These are phyloP conservation scores for Metarhizium album DNA, from an alignment of 2,329 filamentous ascomycete species.

Conservation along the genomic window DNA sequence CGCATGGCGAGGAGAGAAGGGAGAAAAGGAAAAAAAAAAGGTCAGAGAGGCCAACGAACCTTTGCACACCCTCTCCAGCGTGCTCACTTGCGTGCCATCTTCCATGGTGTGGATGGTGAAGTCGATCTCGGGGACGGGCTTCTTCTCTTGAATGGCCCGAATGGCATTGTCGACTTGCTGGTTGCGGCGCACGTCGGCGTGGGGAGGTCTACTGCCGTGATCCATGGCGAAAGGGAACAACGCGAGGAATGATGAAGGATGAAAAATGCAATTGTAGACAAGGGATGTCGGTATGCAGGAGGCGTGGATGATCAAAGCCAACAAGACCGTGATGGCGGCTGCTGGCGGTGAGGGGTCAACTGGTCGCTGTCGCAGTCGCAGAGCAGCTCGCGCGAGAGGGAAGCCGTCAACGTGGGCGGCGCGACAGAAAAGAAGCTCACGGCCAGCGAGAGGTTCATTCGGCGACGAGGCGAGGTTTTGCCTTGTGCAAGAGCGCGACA, in stretches of 20 bases:
- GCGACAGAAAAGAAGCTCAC: conserved; percentile 6
- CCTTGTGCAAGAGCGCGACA: not conserved
- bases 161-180: conserved; percentile 77
- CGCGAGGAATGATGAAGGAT: not conserved
- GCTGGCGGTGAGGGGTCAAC: conserved; percentile 6
- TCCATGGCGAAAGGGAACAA: conserved; percentile 30
- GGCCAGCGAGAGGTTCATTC: conserved; percentile 7
- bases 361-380: too few relatives aligned
- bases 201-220: conserved; percentile 27
- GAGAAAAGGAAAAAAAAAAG: too few relatives aligned
- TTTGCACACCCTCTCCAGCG: conserved; percentile 94
- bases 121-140: conserved; percentile 92
- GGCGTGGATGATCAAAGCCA: not conserved
- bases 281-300: not conserved
- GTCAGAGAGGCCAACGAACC: conserved; percentile 44
- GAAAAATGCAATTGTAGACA: not conserved
- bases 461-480: not conserved
- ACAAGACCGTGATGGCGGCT: conserved; percentile 12
- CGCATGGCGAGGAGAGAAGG: too few relatives aligned
- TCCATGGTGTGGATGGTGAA: conserved; percentile 99
- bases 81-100: conserved; percentile 91
- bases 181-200: conserved; percentile 37
- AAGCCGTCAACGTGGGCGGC: not conserved
- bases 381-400: not conserved
- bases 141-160: conserved; percentile 88